These are phyloP conservation scores for Paramecium sexaurelia DNA, from an alignment of 73 alveolate species.

Conservation along the genomic window DNA sequence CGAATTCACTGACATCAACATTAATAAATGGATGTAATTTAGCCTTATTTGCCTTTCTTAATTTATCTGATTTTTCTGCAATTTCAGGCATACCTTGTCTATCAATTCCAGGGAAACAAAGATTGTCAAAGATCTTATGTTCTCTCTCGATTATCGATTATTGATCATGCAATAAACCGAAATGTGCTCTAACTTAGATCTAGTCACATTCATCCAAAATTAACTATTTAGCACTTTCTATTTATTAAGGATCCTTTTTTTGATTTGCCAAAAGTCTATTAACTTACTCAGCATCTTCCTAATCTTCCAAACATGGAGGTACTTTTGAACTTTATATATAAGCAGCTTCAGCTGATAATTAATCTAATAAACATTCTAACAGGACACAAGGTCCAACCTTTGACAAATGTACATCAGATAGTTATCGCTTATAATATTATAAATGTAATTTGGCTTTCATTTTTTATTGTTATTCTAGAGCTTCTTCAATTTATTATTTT, in stretches of 20 bases:
- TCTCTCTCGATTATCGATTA: constrained; percentile 41
- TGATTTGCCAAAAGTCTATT: not conserved
- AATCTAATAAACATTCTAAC: constrained; percentile 59
- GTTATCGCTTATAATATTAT: constrained; percentile 45
- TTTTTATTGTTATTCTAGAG: constrained; percentile 28
- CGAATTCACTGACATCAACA: constrained; percentile 81
- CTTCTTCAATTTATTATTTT: constrained; percentile 44
- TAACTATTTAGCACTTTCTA: not conserved
- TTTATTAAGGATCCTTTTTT: not conserved
- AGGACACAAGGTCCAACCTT: constrained; percentile 47
- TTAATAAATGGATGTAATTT: constrained; percentile 83
- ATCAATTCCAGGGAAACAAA: constrained; percentile 83
- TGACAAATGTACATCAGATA: not conserved
- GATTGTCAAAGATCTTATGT: constrained; percentile 51
- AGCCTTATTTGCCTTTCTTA: constrained; percentile 80
- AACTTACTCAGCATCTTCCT: constrained; percentile 66
- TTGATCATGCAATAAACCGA: constrained; percentile 31
- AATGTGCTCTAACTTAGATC: constrained; percentile 57
- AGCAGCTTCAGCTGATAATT: constrained; percentile 37
- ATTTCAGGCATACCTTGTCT: constrained; percentile 87
- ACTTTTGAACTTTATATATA: constrained; percentile 28
- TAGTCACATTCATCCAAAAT: constrained; percentile 66
- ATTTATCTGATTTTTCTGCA: constrained; percentile 77
- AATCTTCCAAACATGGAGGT: constrained; percentile 62
- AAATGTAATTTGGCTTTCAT: constrained; percentile 62